Evolutionary conservation across 768 basidiomycete genomes (phyloP).

Genomic region (Rhizopogon vinicolor): DNA sequence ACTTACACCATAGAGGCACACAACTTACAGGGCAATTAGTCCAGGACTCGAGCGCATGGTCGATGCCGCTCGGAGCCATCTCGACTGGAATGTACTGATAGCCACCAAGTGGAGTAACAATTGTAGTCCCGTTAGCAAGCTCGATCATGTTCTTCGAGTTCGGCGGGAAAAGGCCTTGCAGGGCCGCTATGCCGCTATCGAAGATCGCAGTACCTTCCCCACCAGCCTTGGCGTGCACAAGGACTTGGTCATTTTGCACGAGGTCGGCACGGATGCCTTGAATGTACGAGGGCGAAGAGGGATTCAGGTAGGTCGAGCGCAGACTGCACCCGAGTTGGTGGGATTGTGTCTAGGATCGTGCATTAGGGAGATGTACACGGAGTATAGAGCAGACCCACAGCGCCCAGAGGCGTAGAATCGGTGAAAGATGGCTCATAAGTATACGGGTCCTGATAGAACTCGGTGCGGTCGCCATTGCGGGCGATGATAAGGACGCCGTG

Average conservation of each 20-base stretch:
- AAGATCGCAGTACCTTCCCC: constrained; percentile 79
- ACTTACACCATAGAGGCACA: constrained; percentile 4
- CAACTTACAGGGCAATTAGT: constrained; percentile 48
- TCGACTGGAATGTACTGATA: constrained; percentile 89
- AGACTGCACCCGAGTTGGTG: constrained; percentile 58
- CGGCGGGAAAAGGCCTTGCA: constrained; percentile 84
- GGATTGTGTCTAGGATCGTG: constrained; percentile 50
- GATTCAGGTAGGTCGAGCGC: constrained; percentile 62
- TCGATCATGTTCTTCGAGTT: constrained; percentile 60
- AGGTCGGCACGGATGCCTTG: constrained; percentile 60
- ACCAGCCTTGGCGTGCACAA: constrained; percentile 75
- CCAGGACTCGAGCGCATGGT: constrained; percentile 80
- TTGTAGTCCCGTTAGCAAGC: constrained; percentile 71
- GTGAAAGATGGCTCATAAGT: constrained; percentile 59
- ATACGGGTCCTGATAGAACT: constrained; percentile 67
- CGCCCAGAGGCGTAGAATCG: constrained; percentile 74
- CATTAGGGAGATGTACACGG: constrained; percentile 5
- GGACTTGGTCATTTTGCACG: constrained; percentile 65
- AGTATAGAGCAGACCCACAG: constrained; percentile 36
- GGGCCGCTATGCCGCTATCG: constrained; percentile 76
- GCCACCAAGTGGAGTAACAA: constrained; percentile 74
- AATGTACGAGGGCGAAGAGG: constrained; percentile 63
- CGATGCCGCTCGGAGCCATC: constrained; percentile 38
- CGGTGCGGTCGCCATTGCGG: constrained; percentile 70
- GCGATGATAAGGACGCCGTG: constrained; percentile 76